Percentiles rank a stretch among this genome's conserved stretches.
These are phyloP conservation scores for Fragosphaeria purpurea DNA, from an alignment of 2,329 filamentous ascomycete species.

Conservation along the genomic window DNA sequence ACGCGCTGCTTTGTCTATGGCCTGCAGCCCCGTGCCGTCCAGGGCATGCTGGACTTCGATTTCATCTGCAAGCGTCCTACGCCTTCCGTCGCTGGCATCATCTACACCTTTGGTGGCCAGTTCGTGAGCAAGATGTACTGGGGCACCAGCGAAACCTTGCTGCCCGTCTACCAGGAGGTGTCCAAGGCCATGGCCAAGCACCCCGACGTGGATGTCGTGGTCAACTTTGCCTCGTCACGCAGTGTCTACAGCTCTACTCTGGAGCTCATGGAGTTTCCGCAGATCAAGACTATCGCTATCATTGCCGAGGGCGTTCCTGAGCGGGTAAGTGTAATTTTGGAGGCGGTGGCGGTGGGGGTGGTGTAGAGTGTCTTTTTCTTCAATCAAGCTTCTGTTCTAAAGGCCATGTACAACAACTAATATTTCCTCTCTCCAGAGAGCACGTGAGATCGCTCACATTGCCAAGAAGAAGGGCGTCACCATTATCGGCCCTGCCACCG, in stretches of 20 bases:
- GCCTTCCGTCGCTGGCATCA: slow-evolving; percentile 95
- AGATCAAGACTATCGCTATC: slow-evolving; percentile 98
- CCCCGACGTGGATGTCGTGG: slow-evolving; percentile 90
- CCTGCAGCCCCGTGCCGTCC: slow-evolving; percentile 87
- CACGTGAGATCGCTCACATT: slow-evolving; percentile 93
- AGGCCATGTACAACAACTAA: too few species aligned
- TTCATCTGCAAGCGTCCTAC: slow-evolving; percentile 99
- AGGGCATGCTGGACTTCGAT: slow-evolving; percentile 97
- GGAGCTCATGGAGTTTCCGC: slow-evolving; percentile 94
- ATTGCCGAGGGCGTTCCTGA: slow-evolving; percentile 99
- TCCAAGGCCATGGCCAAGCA: slow-evolving; percentile 93
- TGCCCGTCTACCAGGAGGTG: slow-evolving; percentile 94
- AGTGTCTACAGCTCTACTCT: slow-evolving; percentile 98
- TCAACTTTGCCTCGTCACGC: slow-evolving; percentile 99
- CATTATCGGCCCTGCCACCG: slow-evolving; percentile 96
- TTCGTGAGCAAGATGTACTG: slow-evolving; percentile 99
- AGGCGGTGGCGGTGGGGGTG: too few species aligned
- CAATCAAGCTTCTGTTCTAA: too few species aligned
- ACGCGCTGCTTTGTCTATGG: slow-evolving; percentile 99
- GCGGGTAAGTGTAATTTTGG: slow-evolving; percentile 54
- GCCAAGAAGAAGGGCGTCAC: slow-evolving; percentile 98
- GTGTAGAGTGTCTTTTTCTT: too few species aligned
- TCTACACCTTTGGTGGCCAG: slow-evolving; percentile 99
- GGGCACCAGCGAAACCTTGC: slow-evolving; percentile 97
- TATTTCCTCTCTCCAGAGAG: slow-evolving; percentile 49